A percentile compares a stretch with the other conserved stretches of the same genome.
Conservation (phyloP, 2,329 filamentous ascomycete genomes). For the Clonostachys byssicola region DNA sequence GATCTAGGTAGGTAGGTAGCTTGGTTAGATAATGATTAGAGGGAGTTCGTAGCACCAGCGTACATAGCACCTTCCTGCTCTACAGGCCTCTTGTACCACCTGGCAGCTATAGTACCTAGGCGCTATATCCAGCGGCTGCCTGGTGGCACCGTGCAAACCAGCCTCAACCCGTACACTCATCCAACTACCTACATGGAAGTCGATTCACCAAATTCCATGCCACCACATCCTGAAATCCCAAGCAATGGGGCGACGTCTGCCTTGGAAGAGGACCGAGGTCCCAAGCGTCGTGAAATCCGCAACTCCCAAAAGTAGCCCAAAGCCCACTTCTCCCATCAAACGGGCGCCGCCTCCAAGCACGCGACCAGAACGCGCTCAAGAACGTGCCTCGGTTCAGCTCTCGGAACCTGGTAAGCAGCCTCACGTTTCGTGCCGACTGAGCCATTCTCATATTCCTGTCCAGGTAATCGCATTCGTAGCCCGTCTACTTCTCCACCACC, state of each 20-base stretch:
- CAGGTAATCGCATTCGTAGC: conserved; percentile 17
- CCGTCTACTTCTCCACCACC: conserved; percentile 49
- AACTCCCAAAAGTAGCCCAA: background rate
- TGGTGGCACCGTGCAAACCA: too few relatives aligned
- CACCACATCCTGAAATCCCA: background rate
- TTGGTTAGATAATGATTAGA: too few relatives aligned
- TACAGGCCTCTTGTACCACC: too few relatives aligned
- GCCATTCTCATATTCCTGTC: too few relatives aligned
- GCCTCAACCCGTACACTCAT: too few relatives aligned
- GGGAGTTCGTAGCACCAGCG: too few relatives aligned
- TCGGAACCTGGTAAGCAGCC: background rate
- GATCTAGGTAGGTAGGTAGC: too few relatives aligned
- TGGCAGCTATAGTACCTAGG: too few relatives aligned
- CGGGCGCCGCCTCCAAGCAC: background rate
- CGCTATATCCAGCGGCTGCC: too few relatives aligned
- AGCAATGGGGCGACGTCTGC: conserved; percentile 45
- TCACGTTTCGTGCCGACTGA: conserved; percentile 1
- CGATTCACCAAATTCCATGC: background rate
- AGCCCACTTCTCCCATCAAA: background rate
- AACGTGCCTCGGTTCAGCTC: background rate
- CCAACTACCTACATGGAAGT: too few relatives aligned
- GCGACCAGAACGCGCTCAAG: conserved; percentile 1
- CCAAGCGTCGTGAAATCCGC: background rate
- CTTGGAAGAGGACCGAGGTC: conserved; percentile 35
- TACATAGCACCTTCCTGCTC: too few relatives aligned